Conservation (phyloP, 164 flowering plant genomes). For the Dillenia turbinata region DNA sequence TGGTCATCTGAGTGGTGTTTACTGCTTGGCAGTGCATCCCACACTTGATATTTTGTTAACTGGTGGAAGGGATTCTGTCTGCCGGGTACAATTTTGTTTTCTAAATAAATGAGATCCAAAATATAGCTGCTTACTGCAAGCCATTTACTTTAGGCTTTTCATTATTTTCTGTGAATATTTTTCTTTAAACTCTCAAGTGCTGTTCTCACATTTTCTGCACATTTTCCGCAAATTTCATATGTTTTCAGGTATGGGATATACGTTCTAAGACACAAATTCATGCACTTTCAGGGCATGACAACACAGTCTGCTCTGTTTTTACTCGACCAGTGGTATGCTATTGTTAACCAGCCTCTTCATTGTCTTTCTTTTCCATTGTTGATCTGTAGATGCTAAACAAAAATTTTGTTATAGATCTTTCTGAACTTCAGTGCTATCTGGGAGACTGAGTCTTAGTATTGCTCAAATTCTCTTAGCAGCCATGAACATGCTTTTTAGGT, state of each 20-base stretch:
- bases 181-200: background rate
- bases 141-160: background rate
- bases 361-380: no score
- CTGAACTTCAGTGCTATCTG: no score
- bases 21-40: conserved; percentile 97
- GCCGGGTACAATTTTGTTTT: conserved; percentile 59
- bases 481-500: no score
- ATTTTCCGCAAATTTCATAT: background rate
- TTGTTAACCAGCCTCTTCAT: no score
- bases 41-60: conserved; percentile 88
- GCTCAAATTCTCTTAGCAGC: no score
- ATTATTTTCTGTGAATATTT: background rate
- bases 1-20: conserved; percentile 99
- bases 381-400: no score
- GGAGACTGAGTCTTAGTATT: no score
- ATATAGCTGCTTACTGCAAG: background rate
- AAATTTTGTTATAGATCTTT: no score
- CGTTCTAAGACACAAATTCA: conserved; percentile 85
- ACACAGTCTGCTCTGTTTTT: conserved; percentile 97
- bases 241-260: conserved; percentile 90
- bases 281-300: conserved; percentile 96
- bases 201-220: background rate
- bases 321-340: conserved; percentile 81
- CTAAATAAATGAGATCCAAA: background rate
- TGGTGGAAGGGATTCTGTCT: conserved; percentile 99